Percentiles rank a stretch among this genome's conserved stretches.
Evolutionary conservation across 495 filamentous ascomycete genomes (phyloP).

Genomic region (Gamarada debralockiae): DNA sequence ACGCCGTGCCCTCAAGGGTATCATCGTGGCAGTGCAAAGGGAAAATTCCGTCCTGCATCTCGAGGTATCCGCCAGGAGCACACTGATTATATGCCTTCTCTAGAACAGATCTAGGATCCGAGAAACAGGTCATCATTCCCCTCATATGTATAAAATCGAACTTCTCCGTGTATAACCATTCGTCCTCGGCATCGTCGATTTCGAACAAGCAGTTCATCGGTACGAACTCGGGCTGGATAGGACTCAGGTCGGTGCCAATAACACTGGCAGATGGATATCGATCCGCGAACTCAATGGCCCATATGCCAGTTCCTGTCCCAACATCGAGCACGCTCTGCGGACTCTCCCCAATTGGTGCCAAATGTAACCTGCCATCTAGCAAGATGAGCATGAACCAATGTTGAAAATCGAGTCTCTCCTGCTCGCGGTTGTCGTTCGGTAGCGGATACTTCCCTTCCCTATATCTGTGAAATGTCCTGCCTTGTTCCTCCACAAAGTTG

Average conservation of each 20-base stretch:
- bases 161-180: slow-evolving; percentile 38
- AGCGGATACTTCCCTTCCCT: too few relatives aligned
- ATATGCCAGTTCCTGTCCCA: slow-evolving; percentile 53
- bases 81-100: background rate
- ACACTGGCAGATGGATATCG: slow-evolving; percentile 8
- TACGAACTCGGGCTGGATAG: slow-evolving; percentile 1
- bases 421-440: too few relatives aligned
- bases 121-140: slow-evolving; percentile 35
- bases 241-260: background rate
- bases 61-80: background rate
- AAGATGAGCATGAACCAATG: slow-evolving; percentile 49
- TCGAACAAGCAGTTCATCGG: slow-evolving; percentile 44
- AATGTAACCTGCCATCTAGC: slow-evolving; percentile 40
- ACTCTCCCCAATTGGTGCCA: slow-evolving; percentile 31
- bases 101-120: background rate
- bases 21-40: slow-evolving; percentile 2
- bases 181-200: slow-evolving; percentile 45
- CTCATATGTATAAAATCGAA: slow-evolving; percentile 48
- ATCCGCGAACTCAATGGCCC: slow-evolving; percentile 48
- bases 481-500: too few relatives aligned
- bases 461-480: too few relatives aligned
- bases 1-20: background rate
- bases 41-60: background rate
- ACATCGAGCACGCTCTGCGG: slow-evolving; percentile 48
- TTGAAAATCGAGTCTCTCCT: slow-evolving; percentile 25